A percentile compares a stretch with the other conserved stretches of the same genome.
Conservation (phyloP, 352 stramenopile species). For the Elongisporangium anandrum region DNA sequence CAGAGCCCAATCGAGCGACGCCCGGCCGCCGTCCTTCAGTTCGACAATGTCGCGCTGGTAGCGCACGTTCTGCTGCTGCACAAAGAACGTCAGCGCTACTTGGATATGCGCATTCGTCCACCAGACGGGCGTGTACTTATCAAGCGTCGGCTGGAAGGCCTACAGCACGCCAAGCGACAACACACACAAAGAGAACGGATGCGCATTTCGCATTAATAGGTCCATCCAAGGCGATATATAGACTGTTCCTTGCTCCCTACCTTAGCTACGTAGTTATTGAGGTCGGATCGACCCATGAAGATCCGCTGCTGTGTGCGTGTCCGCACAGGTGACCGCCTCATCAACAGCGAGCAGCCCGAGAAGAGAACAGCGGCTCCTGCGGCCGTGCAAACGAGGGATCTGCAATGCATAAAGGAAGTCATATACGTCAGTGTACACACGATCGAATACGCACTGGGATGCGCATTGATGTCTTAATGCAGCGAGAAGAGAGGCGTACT, state of each 20-base stretch:
- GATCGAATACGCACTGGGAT: neutral
- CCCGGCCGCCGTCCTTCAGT: constrained; percentile 56
- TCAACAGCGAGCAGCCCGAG: constrained; percentile 24
- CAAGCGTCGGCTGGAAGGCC: constrained; percentile 43
- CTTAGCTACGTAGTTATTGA: constrained; percentile 62
- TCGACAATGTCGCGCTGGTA: constrained; percentile 60
- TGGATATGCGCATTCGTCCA: constrained; percentile 76
- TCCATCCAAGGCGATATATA: constrained; percentile 2
- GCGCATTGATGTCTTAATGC: too few relatives aligned
- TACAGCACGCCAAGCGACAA: constrained; percentile 11
- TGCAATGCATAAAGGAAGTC: neutral
- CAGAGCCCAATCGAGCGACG: constrained; percentile 63
- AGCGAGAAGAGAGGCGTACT: neutral
- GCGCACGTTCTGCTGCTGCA: constrained; percentile 44
- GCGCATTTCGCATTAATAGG: neutral
- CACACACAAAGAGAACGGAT: constrained; percentile 2
- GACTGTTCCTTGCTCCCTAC: constrained; percentile 18
- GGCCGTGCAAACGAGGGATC: constrained; percentile 1
- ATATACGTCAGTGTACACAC: neutral
- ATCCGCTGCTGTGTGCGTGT: constrained; percentile 33
- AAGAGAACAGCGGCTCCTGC: constrained; percentile 19
- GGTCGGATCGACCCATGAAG: constrained; percentile 47
- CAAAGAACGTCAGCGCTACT: constrained; percentile 63
- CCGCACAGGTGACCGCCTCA: constrained; percentile 13
- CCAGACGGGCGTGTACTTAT: constrained; percentile 63